Base-by-base conservation (phyloP, 2,329 filamentous ascomycete species). In the Hymenoscyphus repandus region DNA sequence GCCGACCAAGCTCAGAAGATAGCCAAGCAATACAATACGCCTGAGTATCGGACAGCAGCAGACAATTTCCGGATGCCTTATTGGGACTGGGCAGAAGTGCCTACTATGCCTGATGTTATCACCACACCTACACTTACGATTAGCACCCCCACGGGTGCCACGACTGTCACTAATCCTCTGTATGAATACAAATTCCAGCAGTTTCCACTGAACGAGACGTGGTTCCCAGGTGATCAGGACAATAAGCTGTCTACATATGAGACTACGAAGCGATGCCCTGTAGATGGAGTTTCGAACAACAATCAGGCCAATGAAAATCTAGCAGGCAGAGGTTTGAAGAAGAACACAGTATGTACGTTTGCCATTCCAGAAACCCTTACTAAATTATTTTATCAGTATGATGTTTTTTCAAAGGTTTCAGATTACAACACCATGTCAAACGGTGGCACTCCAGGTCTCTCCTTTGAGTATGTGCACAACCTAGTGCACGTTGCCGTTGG, bases 151-250 rank as follows among this genome's bases (percentile, higher is more conserved):
- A 37, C 13, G n/a, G 53, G 53, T 9, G 4, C 12, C 10, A 20
- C 30, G 15, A 42, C 31, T 46, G 50, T 78, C 30, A 64, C 65
- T 33, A 82, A 81, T 59, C 78, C 78, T 7, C 65, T 82, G 1
- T 71, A 70, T 57, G 72, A 69, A 50, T 82, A 73, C 63, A 64
- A 55, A 2, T 80, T 77, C 63, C 74, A 72, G 13, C 27, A 20
- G 11, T 46, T 40, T 32, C 53, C 53, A 57, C 58, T 36, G 64
- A 63, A 17, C 70, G 67, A 11, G 55, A 72, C 20, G 60, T 63
- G 32, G 65, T 68, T 36, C 60, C 49, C 48, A 58, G 18, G 18
- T 18, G 41, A 31, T 44, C n/a, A 41, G 18, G 38, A 41, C 18
- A 18, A 15, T 5, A 41, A 22, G 18, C 18, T 41, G 38, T 41